These are phyloP conservation scores for Gloeophyllum trabeum DNA, from an alignment of 768 basidiomycete species.

Conservation along the genomic window DNA sequence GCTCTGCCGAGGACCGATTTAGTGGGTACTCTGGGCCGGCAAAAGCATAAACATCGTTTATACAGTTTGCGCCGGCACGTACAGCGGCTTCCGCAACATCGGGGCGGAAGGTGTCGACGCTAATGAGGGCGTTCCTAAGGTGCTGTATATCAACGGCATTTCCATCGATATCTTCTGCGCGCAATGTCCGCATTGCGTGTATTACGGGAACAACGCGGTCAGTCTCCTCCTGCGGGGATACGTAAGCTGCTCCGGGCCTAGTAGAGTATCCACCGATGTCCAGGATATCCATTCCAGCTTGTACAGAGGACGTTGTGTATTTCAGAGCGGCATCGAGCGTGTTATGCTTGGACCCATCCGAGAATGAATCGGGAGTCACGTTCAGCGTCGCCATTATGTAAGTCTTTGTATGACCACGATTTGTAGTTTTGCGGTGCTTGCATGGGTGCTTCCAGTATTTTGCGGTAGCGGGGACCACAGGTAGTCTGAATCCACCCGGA, in stretches of 20 bases:
- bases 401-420: constrained; percentile 26
- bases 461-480: constrained; percentile 31
- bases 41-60: constrained; percentile 88
- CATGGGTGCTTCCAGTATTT: constrained; percentile 33
- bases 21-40: constrained; percentile 44
- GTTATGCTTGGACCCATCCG: constrained; percentile 63
- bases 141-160: constrained; percentile 1
- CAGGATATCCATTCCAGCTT: constrained; percentile 60
- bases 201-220: constrained; percentile 66
- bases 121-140: constrained; percentile 39
- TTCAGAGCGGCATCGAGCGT: constrained; percentile 39
- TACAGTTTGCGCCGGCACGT: constrained; percentile 76
- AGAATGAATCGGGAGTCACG: constrained; percentile 92
- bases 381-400: constrained; percentile 90
- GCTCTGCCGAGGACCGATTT: constrained; percentile 20
- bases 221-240: constrained; percentile 61
- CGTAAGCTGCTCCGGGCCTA: constrained; percentile 63
- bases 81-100: constrained; percentile 69
- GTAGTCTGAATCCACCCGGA: constrained; percentile 3
- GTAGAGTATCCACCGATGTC: constrained; percentile 96
- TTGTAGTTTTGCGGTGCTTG: constrained; percentile 8
- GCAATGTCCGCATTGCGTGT: constrained; percentile 38
- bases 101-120: constrained; percentile 84
- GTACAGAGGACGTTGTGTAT: constrained; percentile 37
- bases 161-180: constrained; percentile 12